A percentile compares a stretch with the other conserved stretches of the same genome.
Evolutionary conservation across 2,329 filamentous ascomycete species (phyloP).

Genomic region (Sporothrix protearum): DNA sequence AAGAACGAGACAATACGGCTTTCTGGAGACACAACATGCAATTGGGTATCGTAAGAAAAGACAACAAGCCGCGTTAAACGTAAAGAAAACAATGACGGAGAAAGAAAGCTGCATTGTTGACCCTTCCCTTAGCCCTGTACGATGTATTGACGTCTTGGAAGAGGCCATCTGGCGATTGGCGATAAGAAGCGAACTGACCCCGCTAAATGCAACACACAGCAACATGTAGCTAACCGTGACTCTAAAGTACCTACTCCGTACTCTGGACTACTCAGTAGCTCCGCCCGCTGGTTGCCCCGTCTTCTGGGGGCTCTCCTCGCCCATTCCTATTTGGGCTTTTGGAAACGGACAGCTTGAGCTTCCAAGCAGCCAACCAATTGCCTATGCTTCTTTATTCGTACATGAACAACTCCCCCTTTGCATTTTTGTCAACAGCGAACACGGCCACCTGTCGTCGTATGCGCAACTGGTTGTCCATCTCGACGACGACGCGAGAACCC

Average conservation of each 20-base stretch:
- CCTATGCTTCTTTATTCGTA: no score
- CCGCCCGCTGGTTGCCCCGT: not conserved
- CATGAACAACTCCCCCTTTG: not conserved
- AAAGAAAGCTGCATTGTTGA: not conserved
- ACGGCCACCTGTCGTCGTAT: conserved; percentile 13
- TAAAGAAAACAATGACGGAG: not conserved
- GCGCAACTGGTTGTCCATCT: not conserved
- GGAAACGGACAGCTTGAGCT: conserved; percentile 34
- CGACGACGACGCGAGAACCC: not conserved
- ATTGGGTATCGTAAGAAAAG: not conserved
- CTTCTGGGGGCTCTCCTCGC: not conserved
- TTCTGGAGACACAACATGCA: not conserved
- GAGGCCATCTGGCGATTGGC: conserved; percentile 11
- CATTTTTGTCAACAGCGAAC: not conserved
- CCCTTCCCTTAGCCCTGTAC: conserved; percentile 2
- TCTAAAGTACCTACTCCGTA: not conserved
- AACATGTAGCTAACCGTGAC: not conserved
- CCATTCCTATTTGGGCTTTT: conserved; percentile 23
- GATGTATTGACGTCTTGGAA: conserved; percentile 8
- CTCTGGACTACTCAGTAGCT: no score
- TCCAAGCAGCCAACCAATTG: conserved; percentile 1
- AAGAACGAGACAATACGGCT: not conserved
- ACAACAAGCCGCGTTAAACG: not conserved
- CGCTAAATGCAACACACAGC: not conserved
- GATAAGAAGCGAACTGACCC: not conserved